A percentile compares a stretch with the other conserved stretches of the same genome.
Evolutionary conservation across 1,284 basidiomycete genomes (phyloP).

Genomic region (Puccinia coronata): DNA sequence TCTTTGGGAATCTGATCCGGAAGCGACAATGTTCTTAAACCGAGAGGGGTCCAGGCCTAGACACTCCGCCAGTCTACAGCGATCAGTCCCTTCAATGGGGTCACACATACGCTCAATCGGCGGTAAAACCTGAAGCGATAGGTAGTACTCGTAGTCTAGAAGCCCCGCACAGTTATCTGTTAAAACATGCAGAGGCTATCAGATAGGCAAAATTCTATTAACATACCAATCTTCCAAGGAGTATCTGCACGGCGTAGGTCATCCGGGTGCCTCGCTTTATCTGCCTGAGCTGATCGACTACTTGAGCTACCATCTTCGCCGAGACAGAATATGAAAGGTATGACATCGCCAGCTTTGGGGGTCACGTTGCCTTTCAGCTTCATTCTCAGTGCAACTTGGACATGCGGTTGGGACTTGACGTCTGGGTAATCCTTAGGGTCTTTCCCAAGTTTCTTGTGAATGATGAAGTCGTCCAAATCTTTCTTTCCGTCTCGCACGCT

Average conservation of each 20-base stretch:
- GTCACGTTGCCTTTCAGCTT: slow-evolving; percentile 75
- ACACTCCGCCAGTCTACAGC: slow-evolving; percentile 86
- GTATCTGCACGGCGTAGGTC: slow-evolving; percentile 74
- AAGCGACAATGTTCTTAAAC: slow-evolving; percentile 65
- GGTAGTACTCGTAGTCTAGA: slow-evolving; percentile 85
- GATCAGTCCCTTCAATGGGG: slow-evolving; percentile 92
- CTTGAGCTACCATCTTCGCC: slow-evolving; percentile 70
- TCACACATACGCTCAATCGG: slow-evolving; percentile 94
- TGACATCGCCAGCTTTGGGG: slow-evolving; percentile 84
- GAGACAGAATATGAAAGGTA: slow-evolving; percentile 92
- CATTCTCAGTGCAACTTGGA: slow-evolving; percentile 91
- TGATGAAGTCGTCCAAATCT: slow-evolving; percentile 87
- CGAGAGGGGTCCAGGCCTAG: slow-evolving; percentile 84
- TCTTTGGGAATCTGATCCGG: slow-evolving; percentile 64
- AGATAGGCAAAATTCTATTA: slow-evolving; percentile 12
- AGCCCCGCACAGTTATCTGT: neutral
- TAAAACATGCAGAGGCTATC: neutral
- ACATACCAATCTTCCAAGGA: slow-evolving; percentile 72
- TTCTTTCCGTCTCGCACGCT: slow-evolving; percentile 75
- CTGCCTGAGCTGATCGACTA: slow-evolving; percentile 78
- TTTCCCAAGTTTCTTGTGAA: slow-evolving; percentile 91
- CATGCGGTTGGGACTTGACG: slow-evolving; percentile 85
- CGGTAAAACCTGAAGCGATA: slow-evolving; percentile 87
- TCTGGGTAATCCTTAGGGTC: slow-evolving; percentile 96
- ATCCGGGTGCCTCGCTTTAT: slow-evolving; percentile 89